These are phyloP conservation scores for Lepidium campestre DNA, from an alignment of 441 rosid species.

Conservation along the genomic window DNA sequence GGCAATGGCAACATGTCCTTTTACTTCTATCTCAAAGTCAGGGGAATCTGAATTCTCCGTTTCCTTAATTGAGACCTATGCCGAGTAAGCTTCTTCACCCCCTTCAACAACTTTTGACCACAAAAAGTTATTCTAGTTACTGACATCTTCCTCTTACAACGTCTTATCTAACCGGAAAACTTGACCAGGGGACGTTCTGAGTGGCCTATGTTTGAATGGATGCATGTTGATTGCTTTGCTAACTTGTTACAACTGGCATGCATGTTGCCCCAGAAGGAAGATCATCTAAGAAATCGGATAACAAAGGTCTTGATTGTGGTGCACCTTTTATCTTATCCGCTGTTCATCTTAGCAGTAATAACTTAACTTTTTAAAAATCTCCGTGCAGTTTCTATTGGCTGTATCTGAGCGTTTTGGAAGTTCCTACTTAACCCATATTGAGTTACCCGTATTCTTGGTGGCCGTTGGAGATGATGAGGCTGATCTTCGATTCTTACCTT, in stretches of 20 bases:
- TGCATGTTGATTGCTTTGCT: slow-evolving; percentile 89
- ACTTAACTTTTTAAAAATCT: not conserved
- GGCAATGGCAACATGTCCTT: slow-evolving; percentile 82
- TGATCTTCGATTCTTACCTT: slow-evolving; percentile 64
- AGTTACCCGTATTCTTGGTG: slow-evolving; percentile 77
- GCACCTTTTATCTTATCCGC: slow-evolving; percentile 5
- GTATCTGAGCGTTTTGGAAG: slow-evolving; percentile 70
- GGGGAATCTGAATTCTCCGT: slow-evolving; percentile 43
- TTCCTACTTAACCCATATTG: slow-evolving; percentile 72
- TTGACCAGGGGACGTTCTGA: slow-evolving; percentile 62
- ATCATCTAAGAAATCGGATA: slow-evolving; percentile 68
- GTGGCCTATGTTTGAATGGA: slow-evolving; percentile 93
- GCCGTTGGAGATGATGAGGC: slow-evolving; percentile 86
- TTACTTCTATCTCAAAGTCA: slow-evolving; percentile 49
- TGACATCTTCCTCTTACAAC: not conserved
- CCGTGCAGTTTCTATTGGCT: slow-evolving; percentile 75
- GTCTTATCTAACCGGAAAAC: slow-evolving; percentile 23
- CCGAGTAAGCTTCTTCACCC: slow-evolving; percentile 47
- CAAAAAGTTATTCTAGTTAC: not conserved
- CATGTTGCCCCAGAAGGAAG: slow-evolving; percentile 89
- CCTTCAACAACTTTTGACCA: slow-evolving; percentile 1
- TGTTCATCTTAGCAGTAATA: not conserved
- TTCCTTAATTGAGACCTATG: slow-evolving; percentile 62
- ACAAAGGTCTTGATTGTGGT: slow-evolving; percentile 54
- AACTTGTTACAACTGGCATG: slow-evolving; percentile 71